Evolutionary conservation across 345 rosid genomes (phyloP).

Genomic region (Cochlearia excelsa): DNA sequence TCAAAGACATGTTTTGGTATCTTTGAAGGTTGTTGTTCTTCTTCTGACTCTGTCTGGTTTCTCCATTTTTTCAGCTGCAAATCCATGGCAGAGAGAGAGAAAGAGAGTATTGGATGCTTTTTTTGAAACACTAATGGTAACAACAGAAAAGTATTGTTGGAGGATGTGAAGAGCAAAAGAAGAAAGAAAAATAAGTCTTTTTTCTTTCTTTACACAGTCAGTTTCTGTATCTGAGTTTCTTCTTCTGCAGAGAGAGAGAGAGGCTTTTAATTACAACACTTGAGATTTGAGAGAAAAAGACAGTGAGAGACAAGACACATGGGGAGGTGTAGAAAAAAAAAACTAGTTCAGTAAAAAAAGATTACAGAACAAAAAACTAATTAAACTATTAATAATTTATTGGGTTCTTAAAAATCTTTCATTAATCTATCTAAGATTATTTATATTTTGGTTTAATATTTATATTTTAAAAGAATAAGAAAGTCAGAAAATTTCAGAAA

Average conservation of each 20-base stretch:
- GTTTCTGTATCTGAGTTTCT: constrained; percentile 32
- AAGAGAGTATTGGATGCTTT: constrained; percentile 31
- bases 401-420: constrained; percentile 23
- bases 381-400: constrained; percentile 9
- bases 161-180: constrained; percentile 41
- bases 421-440: constrained; percentile 18
- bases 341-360: constrained; percentile 23
- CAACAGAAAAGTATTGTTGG: constrained; percentile 29
- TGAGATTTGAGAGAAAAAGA: constrained; percentile 46
- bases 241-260: constrained; percentile 45
- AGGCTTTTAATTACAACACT: constrained; percentile 40
- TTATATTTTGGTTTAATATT: not conserved
- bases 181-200: constrained; percentile 6
- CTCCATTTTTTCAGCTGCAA: constrained; percentile 94
- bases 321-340: not conserved
- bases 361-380: not conserved
- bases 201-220: constrained; percentile 12
- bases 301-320: constrained; percentile 70
- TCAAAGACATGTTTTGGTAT: constrained; percentile 68
- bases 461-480: not conserved
- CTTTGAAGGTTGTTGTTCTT: constrained; percentile 54
- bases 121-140: constrained; percentile 14
- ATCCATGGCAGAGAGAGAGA: constrained; percentile 59
- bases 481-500: constrained; percentile 38
- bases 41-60: constrained; percentile 62